These are phyloP conservation scores for Poronia punctata DNA, from an alignment of 495 filamentous ascomycete genomes.

Conservation along the genomic window DNA sequence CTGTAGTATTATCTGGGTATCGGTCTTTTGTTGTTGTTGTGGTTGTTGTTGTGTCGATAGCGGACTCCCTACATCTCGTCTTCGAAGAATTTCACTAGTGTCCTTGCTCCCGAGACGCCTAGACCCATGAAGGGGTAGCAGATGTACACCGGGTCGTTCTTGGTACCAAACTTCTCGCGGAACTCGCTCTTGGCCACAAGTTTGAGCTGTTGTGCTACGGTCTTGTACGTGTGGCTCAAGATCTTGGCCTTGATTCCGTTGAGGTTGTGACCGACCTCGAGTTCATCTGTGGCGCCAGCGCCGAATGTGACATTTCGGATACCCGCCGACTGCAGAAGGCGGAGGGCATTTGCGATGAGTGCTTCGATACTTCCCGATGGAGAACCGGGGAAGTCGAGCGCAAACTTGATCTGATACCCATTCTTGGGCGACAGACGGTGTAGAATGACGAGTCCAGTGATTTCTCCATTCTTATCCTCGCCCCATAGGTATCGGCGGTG, in stretches of 20 bases:
- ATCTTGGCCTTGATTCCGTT: slow-evolving; percentile 66
- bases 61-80: slow-evolving; percentile 44
- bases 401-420: slow-evolving; percentile 85
- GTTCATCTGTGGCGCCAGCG: slow-evolving; percentile 59
- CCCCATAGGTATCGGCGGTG: slow-evolving; percentile 82
- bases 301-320: slow-evolving; percentile 70
- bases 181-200: slow-evolving; percentile 80
- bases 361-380: slow-evolving; percentile 75
- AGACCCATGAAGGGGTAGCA: slow-evolving; percentile 75
- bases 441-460: slow-evolving; percentile 66
- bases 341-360: slow-evolving; percentile 70
- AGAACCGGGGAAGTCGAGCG: slow-evolving; percentile 73
- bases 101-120: slow-evolving; percentile 66
- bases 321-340: slow-evolving; percentile 54
- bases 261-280: slow-evolving; percentile 68
- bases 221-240: slow-evolving; percentile 66
- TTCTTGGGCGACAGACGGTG: slow-evolving; percentile 66
- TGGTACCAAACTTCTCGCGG: slow-evolving; percentile 73
- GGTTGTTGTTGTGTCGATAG: no score
- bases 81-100: slow-evolving; percentile 78
- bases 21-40: no score
- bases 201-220: slow-evolving; percentile 69
- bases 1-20: no score
- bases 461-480: slow-evolving; percentile 54
- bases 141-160: slow-evolving; percentile 72